Percentiles rank a stretch among this genome's conserved stretches.
These are phyloP conservation scores for Nakazawaea wyomingensis DNA, from an alignment of 805 yeast species.

Conservation along the genomic window DNA sequence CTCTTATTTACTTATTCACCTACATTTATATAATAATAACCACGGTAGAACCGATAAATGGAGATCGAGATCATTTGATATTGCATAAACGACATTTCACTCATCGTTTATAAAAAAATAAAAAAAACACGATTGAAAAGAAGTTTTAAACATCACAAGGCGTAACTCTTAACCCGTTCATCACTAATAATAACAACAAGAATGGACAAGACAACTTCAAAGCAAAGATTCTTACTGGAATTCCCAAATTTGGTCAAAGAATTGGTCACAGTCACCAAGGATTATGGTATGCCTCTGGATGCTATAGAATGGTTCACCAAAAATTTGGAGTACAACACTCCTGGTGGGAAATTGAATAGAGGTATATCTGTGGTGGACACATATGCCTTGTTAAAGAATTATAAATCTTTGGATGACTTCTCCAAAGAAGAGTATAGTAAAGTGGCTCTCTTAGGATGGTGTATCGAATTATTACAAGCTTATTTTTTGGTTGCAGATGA, in stretches of 20 bases:
- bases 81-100: too few species aligned
- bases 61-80: too few species aligned
- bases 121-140: too few species aligned
- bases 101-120: too few species aligned
- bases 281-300: constrained; percentile 78
- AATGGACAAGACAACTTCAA: constrained; percentile 36
- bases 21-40: too few species aligned
- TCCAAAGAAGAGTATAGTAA: constrained; percentile 67
- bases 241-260: constrained; percentile 81
- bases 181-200: background rate
- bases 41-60: too few species aligned
- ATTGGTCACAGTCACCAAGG: constrained; percentile 51
- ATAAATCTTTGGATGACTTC: constrained; percentile 53
- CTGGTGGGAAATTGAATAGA: constrained; percentile 95
- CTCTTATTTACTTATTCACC: too few species aligned
- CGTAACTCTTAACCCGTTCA: background rate
- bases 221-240: constrained; percentile 53
- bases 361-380: constrained; percentile 95
- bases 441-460: constrained; percentile 91
- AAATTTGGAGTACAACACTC: constrained; percentile 77
- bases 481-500: constrained; percentile 97
- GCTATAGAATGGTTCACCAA: constrained; percentile 82
- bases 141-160: background rate
- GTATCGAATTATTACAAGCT: constrained; percentile 90
- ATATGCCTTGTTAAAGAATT: constrained; percentile 70